Conservation (phyloP, 352 stramenopile species). For the Pythium rhizo-oryzae region DNA sequence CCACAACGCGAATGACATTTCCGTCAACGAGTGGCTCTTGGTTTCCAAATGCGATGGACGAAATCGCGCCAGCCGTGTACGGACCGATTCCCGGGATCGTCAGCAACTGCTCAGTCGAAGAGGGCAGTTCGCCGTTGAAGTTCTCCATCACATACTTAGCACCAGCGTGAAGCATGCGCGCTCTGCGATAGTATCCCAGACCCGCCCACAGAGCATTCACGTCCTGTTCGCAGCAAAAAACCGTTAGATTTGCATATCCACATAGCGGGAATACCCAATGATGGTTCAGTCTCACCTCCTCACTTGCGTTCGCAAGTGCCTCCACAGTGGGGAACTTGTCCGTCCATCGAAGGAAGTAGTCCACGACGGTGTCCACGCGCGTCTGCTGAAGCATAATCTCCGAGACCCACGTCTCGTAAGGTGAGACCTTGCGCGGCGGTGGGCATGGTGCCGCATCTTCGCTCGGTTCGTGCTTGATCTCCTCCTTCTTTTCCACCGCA, state of each 20-base stretch:
- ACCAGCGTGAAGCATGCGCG: constrained; percentile 96
- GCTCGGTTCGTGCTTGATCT: constrained; percentile 16
- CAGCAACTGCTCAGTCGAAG: constrained; percentile 87
- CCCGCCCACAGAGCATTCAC: constrained; percentile 98
- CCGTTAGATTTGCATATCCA: not conserved
- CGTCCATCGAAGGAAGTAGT: constrained; percentile 98
- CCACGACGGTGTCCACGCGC: constrained; percentile 98
- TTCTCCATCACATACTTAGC: constrained; percentile 96
- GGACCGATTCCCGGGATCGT: constrained; percentile 96
- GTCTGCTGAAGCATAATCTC: constrained; percentile 99
- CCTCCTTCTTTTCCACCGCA: constrained; percentile 11
- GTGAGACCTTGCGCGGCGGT: constrained; percentile 49
- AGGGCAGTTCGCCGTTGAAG: constrained; percentile 88
- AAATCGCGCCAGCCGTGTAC: constrained; percentile 98
- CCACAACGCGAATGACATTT: constrained; percentile 98
- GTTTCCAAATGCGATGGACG: constrained; percentile 96
- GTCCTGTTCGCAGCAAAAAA: constrained; percentile 56
- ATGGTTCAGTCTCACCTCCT: constrained; percentile 71
- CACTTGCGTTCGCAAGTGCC: constrained; percentile 89
- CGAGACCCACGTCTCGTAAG: constrained; percentile 94
- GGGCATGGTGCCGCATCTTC: constrained; percentile 8
- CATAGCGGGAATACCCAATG: too few relatives aligned
- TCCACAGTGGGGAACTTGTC: constrained; percentile 95
- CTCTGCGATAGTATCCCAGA: constrained; percentile 98
- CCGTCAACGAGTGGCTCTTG: constrained; percentile 97